Evolutionary conservation across 2,329 filamentous ascomycete species (phyloP).

Genomic region (Curvularia verruculosa): DNA sequence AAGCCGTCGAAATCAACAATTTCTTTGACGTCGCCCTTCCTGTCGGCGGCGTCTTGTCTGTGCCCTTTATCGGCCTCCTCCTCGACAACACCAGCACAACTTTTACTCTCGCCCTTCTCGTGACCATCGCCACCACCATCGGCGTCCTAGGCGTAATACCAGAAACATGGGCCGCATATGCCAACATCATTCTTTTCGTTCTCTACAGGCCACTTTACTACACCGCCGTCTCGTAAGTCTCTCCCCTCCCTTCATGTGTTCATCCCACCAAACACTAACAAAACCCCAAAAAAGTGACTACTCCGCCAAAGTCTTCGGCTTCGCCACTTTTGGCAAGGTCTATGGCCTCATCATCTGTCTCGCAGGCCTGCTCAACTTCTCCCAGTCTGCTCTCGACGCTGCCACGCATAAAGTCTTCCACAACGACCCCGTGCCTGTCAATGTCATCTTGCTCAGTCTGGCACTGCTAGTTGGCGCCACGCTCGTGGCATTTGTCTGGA

Average conservation of each 20-base stretch:
- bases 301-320: constrained; percentile 88
- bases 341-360: constrained; percentile 90
- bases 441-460: constrained; percentile 67
- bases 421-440: constrained; percentile 78
- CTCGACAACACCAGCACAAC: constrained; percentile 79
- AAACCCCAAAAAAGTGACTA: constrained; percentile 69
- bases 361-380: constrained; percentile 82
- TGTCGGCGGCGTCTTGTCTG: constrained; percentile 79
- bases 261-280: no score
- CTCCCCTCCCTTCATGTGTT: neutral
- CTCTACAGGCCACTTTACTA: constrained; percentile 90
- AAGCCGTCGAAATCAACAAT: constrained; percentile 74
- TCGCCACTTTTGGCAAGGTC: constrained; percentile 89
- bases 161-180: constrained; percentile 72
- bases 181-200: constrained; percentile 79
- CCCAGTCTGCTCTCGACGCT: constrained; percentile 78
- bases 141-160: constrained; percentile 78
- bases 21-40: constrained; percentile 89
- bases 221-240: constrained; percentile 73
- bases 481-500: constrained; percentile 71
- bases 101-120: constrained; percentile 72
- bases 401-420: constrained; percentile 75
- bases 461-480: constrained; percentile 68
- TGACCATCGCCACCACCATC: constrained; percentile 73
- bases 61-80: constrained; percentile 82